Base-by-base conservation (phyloP, 306 rosid genomes). In the Cicer bijugum region DNA sequence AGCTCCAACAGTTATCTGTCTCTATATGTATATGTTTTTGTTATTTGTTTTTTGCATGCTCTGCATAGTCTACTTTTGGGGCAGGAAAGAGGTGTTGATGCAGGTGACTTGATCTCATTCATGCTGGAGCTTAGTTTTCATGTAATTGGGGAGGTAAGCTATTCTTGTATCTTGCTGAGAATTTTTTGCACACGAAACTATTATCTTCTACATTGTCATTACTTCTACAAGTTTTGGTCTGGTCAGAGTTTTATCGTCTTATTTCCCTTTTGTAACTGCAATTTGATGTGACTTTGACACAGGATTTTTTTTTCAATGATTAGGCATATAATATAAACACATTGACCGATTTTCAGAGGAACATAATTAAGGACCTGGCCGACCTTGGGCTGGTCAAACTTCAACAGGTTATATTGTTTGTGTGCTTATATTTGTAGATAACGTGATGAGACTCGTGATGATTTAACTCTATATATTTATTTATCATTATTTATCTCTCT, bases 81-180 rank as follows among this genome's bases (percentile, higher is more conserved):
- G 85, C 87, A 94, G 98, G 96, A 90, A 39, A 86, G 92, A 66
- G 96, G 90, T 19, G 84, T 88, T 65, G 98, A 94, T 79, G 87
- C 95, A 3, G 89, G 96, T 68, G 98, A 94, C 28, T 82, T 94
- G 84, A 91, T 94, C 81, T 86, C 96, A 17, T 91, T 91, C 85
- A 86, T 94, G 86, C 86, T 94, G 35, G 98, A 94, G 85, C 97
- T 94, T 83, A 94, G 98, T 69, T 94, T 94, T 88, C 98, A 94
- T 78, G 92, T 83, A 70, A 94, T 93, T 1, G 99, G 99, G 70
- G 92, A 91, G 96, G 97, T 91, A 87, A 77, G 69, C 48, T 14
- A 70, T 47, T 84, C 66, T 53, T 65, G 37, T 52, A 43, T 37
- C 46, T 42, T 81, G 63, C 28, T 74, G 63, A 16, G 37, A 44